Evolutionary conservation across 2,329 filamentous ascomycete genomes (phyloP), one percentile per base, ranked within the genome.

Genomic region (Sarocladium oryzae): DNA sequence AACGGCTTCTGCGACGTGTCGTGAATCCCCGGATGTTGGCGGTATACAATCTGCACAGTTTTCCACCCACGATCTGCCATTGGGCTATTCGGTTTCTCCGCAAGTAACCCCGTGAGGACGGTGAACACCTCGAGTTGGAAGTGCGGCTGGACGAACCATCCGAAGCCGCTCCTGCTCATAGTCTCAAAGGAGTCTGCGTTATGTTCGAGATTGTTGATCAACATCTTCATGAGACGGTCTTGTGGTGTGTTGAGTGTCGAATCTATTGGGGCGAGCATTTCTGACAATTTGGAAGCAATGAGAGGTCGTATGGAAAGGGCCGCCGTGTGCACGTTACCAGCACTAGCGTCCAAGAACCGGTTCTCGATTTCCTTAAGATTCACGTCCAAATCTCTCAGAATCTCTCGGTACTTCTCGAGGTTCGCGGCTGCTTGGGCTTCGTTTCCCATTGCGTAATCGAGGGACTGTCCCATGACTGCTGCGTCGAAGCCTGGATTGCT

Each of bases 61-160:
- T 56, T 58, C 79, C 79, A 83, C 1, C 74, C 78, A 26, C 74
- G 70, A 40, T 81, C 77, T 8, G 79, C 73, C 9, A 82, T 64
- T 3, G 60, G 62, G 8, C 79, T 79, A 2, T 67, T 67, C 0
- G 69, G 70, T 33, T 75, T 73, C 28, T 72, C 68, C 55, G 70
- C 73, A 11, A 83, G 70, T 58, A 81, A 76, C 4, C 76, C 76
- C 0, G 74, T 73, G 61, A 81, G 69, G 59, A 78, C 79, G 33
- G 75, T 66, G 54, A 82, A 77, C 21, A 81, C 65, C 51, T 80
- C 79, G 45, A 76, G 63, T 57, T 81, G 78, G 61, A 82, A 80
- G 57, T 80, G 74, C 21, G 68, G 64, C 53, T 72, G 71, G 60
- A 74, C 67, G 56, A 76, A 81, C 79, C 79, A 83, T 10, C 76